Evolutionary conservation across 2,329 filamentous ascomycete species (phyloP), one percentile per base, ranked within the genome.

Genomic region (Phaeoacremonium minimum): DNA sequence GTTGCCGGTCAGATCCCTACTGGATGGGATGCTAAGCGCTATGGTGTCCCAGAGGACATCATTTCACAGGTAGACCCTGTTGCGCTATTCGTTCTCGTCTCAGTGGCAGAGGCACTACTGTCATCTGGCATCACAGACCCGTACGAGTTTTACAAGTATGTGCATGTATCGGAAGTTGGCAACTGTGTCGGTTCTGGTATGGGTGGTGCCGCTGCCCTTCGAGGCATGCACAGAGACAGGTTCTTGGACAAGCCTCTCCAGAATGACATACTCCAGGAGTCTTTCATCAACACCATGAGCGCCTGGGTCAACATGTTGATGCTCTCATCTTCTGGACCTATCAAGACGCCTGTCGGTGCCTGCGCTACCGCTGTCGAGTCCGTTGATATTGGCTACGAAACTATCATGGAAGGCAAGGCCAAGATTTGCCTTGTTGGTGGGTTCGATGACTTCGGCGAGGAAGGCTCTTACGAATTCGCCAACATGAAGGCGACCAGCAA

Each of bases 401-500:
- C 91, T 17, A 98, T 98, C 58, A 83, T 96, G 53, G 91, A 97
- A 64, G 93, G 93, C 66, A 98, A 98, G 75, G 93, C 94, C 42
- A 87, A 90, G 35, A 80, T 98, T 55, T 97, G 91, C 75, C 85
- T 98, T 48, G 94, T 98, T 41, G 93, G 93, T 77, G 93, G 93
- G 50, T 97, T 98, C 56, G 93, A 98, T 69, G 94, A 98, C 67
- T 96, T 98, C 72, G 89, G 94, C 56, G 93, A 98, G 68, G 93
- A 98, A 68, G 94, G 93, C 35, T 98, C 93, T 2, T 98, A 96
- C 57, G 93, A 98, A 65, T 98, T 98, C 61, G 93, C 93, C 73
- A 98, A 98, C 74, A 98, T 98, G 93, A 95, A 95, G 69, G 93
- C 93, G 41, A 98, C 93, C 38, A 96, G 90, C 77, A 98, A 97